phyloP scores from a whole-genome alignment of 495 filamentous ascomycete species.

The Patellaria atrata region DNA sequence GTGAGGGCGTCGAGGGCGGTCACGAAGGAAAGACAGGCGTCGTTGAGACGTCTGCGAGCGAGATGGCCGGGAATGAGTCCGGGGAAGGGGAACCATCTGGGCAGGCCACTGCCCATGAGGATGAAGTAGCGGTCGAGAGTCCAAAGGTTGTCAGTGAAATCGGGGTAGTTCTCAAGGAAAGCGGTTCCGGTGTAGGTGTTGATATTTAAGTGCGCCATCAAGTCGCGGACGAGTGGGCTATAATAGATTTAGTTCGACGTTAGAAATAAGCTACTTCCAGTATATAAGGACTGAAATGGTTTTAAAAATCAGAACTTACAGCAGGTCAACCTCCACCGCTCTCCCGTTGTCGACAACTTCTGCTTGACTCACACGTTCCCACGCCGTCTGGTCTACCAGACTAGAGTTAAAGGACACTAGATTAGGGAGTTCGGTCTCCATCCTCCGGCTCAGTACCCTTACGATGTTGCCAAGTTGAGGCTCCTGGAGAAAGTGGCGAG shows the following conservation, averaged over 20 bases:
- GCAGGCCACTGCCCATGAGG: conserved; percentile 36
- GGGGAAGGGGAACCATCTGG: conserved; percentile 38
- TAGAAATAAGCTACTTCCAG: too few relatives aligned
- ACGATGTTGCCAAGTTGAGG: conserved; percentile 31
- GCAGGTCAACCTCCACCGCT: conserved; percentile 37
- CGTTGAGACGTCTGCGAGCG: conserved; percentile 37
- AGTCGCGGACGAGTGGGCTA: conserved; percentile 37
- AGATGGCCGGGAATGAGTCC: conserved; percentile 36
- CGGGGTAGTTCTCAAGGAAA: conserved; percentile 41
- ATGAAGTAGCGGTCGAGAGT: conserved; percentile 40
- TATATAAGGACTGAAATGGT: neutral
- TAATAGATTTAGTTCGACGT: conserved; percentile 5
- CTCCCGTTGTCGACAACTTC: conserved; percentile 19
- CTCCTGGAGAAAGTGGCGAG: conserved; percentile 32
- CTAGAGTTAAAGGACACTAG: conserved; percentile 45
- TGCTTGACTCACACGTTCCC: conserved; percentile 39
- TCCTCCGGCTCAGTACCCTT: conserved; percentile 19
- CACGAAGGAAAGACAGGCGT: conserved; percentile 34
- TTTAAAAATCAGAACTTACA: conserved; percentile 14
- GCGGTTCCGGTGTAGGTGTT: conserved; percentile 39
- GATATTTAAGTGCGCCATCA: conserved; percentile 37
- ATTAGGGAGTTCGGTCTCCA: conserved; percentile 33
- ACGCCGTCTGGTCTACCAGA: conserved; percentile 43
- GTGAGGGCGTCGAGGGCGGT: conserved; percentile 30
- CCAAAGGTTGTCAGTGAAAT: conserved; percentile 38